phyloP scores from a whole-genome alignment of 208 protist species.

The Trypanosoma rangeli region DNA sequence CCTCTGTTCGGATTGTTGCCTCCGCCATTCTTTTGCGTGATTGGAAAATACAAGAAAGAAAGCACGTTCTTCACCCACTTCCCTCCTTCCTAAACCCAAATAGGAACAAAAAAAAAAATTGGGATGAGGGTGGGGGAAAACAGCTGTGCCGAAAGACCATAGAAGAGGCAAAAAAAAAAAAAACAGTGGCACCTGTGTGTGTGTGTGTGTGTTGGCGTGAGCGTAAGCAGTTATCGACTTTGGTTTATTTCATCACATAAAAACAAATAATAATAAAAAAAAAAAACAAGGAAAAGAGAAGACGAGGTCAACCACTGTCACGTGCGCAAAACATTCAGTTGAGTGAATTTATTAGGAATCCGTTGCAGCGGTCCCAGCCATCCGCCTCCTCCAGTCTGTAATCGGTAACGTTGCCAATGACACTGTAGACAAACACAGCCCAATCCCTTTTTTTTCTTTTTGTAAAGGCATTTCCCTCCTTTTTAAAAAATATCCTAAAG shows the following conservation, averaged over 20 bases:
- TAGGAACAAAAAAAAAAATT: background rate
- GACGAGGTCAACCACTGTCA: background rate
- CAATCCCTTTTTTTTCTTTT: background rate
- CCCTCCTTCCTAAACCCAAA: background rate
- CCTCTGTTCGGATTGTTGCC: slow-evolving; percentile 80
- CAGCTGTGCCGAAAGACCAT: background rate
- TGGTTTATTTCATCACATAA: background rate
- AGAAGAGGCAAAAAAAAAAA: background rate
- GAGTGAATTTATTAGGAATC: background rate
- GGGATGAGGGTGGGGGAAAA: slow-evolving; percentile 7
- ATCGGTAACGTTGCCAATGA: background rate
- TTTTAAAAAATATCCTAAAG: slow-evolving; percentile 31
- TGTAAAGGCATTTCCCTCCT: no score
- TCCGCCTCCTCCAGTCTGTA: background rate
- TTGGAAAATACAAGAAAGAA: background rate
- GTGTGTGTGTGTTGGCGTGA: background rate
- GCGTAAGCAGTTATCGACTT: background rate
- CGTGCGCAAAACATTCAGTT: background rate
- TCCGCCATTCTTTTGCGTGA: slow-evolving; percentile 46
- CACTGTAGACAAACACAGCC: background rate
- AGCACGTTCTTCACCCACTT: background rate
- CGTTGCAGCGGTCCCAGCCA: background rate
- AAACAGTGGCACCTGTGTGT: background rate
- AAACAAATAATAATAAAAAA: background rate
- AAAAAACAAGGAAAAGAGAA: slow-evolving; percentile 6